phyloP scores from a whole-genome alignment of 2,329 filamentous ascomycete genomes.

The Akanthomyces uredinophilus region DNA sequence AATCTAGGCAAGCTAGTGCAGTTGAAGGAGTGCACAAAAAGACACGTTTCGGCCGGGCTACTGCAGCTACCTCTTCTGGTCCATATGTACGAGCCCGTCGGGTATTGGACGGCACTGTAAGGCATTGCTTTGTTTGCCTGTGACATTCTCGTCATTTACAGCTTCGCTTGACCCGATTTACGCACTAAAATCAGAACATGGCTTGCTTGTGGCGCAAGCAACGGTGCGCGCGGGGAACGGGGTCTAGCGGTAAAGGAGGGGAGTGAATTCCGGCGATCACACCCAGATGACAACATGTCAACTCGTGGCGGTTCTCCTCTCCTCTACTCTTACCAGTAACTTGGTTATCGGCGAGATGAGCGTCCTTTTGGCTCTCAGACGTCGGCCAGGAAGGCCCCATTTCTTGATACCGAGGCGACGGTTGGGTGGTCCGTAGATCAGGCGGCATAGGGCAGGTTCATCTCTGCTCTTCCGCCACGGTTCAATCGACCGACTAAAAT shows the following conservation, averaged over 20 bases:
- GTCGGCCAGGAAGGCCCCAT: background rate
- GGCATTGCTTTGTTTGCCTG: background rate
- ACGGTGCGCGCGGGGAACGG: conserved; percentile 9
- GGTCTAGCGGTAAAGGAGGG: conserved; percentile 1
- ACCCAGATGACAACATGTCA: background rate
- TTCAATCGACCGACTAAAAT: background rate
- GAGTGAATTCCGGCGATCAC: conserved; percentile 5
- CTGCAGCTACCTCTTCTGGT: background rate
- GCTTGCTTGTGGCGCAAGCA: conserved; percentile 10
- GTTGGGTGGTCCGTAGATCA: background rate
- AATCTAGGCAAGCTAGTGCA: background rate
- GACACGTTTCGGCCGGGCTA: background rate
- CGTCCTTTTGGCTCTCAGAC: background rate
- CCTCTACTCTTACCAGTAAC: background rate
- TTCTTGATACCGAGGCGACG: too few relatives aligned
- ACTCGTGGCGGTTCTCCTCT: background rate
- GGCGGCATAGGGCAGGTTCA: background rate
- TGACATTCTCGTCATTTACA: background rate
- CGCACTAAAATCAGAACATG: conserved; percentile 10
- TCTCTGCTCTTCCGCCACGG: background rate
- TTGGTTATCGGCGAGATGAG: background rate
- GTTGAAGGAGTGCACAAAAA: background rate
- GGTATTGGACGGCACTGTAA: background rate
- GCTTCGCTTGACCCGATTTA: background rate
- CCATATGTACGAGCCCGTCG: background rate